These are phyloP conservation scores for Backusella mclennaniae DNA, from an alignment of 192 early-diverging fungal species.

Conservation along the genomic window DNA sequence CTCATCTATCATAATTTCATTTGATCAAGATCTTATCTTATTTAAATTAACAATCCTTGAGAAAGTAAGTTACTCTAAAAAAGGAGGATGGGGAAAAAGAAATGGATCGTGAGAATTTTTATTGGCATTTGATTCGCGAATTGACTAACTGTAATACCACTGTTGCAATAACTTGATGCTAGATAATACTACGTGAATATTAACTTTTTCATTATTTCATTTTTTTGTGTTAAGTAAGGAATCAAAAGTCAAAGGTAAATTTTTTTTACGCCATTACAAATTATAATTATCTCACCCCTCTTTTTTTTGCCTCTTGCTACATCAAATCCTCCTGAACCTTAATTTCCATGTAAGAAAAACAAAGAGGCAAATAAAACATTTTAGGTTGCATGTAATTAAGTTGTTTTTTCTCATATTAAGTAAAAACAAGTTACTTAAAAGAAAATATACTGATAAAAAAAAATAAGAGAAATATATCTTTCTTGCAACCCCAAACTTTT, in stretches of 20 bases:
- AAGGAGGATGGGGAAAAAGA: not conserved
- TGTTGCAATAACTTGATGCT: not conserved
- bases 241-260: not conserved
- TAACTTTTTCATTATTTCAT: not conserved
- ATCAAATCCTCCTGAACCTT: not conserved
- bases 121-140: not conserved
- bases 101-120: not conserved
- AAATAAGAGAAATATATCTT: not conserved
- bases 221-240: not conserved
- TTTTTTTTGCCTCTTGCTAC: not conserved
- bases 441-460: not conserved
- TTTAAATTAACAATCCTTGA: not conserved
- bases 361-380: not conserved
- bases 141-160: not conserved
- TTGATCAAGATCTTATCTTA: not conserved
- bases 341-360: not conserved
- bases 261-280: not conserved
- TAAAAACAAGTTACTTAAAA: not conserved
- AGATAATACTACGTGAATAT: not conserved
- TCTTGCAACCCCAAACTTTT: not conserved
- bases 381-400: not conserved
- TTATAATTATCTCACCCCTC: not conserved
- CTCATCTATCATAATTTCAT: not conserved
- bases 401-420: not conserved
- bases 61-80: not conserved